These are phyloP conservation scores for Simplicillium sp. DNA, from an alignment of 2,329 filamentous ascomycete genomes.

Conservation along the genomic window DNA sequence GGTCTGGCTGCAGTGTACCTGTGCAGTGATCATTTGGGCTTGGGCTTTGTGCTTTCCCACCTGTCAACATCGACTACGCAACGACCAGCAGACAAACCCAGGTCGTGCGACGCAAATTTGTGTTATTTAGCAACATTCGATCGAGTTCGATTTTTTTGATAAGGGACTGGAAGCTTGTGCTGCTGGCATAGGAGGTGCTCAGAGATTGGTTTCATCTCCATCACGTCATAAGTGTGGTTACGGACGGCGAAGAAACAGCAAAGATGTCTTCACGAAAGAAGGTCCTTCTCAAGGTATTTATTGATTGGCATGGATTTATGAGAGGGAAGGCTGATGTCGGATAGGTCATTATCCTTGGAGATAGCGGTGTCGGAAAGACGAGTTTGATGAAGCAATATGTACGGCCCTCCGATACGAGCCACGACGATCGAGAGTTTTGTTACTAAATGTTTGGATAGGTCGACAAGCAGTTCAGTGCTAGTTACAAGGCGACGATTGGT, in stretches of 20 bases:
- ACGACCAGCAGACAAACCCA: no score
- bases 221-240: slow-evolving; percentile 7
- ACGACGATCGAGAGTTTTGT: neutral
- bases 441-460: slow-evolving; percentile 49
- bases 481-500: slow-evolving; percentile 98
- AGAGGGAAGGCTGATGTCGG: slow-evolving; percentile 6
- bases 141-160: no score
- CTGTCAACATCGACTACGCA: no score
- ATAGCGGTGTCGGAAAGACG: slow-evolving; percentile 98
- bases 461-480: slow-evolving; percentile 99
- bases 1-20: no score
- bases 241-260: slow-evolving; percentile 14
- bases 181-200: no score
- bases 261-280: slow-evolving; percentile 78
- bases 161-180: no score
- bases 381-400: slow-evolving; percentile 99
- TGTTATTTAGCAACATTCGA: no score
- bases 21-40: no score
- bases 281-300: slow-evolving; percentile 73
- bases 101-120: no score
- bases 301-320: neutral
- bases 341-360: slow-evolving; percentile 96
- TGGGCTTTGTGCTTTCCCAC: no score
- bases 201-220: slow-evolving; percentile 20
- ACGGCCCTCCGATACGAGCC: slow-evolving; percentile 25